A percentile compares a stretch with the other conserved stretches of the same genome.
These are phyloP conservation scores for Arachis hypogaea DNA, from an alignment of 306 rosid species.

Conservation along the genomic window DNA sequence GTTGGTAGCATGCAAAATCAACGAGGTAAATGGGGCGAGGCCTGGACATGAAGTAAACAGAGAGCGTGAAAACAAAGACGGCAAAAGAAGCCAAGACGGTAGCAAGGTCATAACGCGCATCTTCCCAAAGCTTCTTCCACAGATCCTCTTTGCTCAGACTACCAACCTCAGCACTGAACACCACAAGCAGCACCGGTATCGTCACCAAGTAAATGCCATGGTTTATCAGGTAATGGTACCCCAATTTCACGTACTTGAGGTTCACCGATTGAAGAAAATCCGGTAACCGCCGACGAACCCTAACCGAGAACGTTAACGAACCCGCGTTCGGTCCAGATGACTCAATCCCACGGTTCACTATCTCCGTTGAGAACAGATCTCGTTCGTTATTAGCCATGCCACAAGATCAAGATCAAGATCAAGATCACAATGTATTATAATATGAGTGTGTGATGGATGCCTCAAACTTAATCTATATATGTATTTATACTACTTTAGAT, in stretches of 20 bases:
- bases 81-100: slow-evolving; percentile 75
- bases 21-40: slow-evolving; percentile 86
- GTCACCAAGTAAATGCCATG: slow-evolving; percentile 87
- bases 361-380: slow-evolving; percentile 82
- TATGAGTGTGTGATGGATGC: background rate
- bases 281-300: slow-evolving; percentile 81
- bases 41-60: slow-evolving; percentile 88
- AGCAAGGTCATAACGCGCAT: slow-evolving; percentile 81
- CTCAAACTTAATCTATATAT: background rate
- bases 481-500: slow-evolving; percentile 2
- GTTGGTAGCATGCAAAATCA: slow-evolving; percentile 78
- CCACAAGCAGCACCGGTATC: slow-evolving; percentile 72
- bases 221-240: slow-evolving; percentile 87
- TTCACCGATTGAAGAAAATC: slow-evolving; percentile 93
- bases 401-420: too few species aligned
- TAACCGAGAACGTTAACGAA: slow-evolving; percentile 78
- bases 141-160: slow-evolving; percentile 77
- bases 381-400: slow-evolving; percentile 57
- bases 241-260: slow-evolving; percentile 91
- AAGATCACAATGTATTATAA: too few species aligned
- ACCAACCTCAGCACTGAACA: slow-evolving; percentile 91
- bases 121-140: slow-evolving; percentile 90
- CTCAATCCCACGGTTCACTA: slow-evolving; percentile 88
- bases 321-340: slow-evolving; percentile 93
- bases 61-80: slow-evolving; percentile 80